Evolutionary conservation across 768 basidiomycete species (phyloP), one percentile per base, ranked within the genome.

Genomic region (Strobilomyces confusus): DNA sequence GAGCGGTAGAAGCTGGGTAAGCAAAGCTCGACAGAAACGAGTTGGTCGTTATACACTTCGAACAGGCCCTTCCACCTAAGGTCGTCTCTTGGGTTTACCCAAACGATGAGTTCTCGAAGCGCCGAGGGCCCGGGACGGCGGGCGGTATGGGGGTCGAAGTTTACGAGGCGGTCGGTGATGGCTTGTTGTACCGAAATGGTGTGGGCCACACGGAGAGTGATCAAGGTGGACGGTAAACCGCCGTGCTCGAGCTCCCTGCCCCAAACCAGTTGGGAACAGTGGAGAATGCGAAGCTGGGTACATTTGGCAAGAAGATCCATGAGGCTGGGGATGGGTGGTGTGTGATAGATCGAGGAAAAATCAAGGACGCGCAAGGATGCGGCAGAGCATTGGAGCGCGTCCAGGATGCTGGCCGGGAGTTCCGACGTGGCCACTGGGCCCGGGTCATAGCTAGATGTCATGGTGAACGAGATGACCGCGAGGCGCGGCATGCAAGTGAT

Each of bases 301-400:
- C 58, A 58, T 30, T 45, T 42, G 12, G 38, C 22, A 5, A 68
- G 38, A n/a, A 68, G 30, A 13, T 43, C 37, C 3, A n/a, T 8
- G 26, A 8, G 26, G 26, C 26, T 8, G 26, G 8, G 8, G 26
- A 26, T 4, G 26, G 26, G 8, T 26, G 26, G 26, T 4, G 8
- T 26, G 26, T 26, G 40, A 25, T 13, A 8, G n/a, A 19, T n/a
- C 2, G 44, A 38, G 2, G 55, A 50, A 58, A 58, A 66, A 36
- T 68, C 60, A 6, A 68, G 47, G 34, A 66, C 61, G 11, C 55
- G 52, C 41, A 68, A 38, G 22, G 60, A 64, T 1, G 51, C 25
- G 4, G 63, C 61, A 13, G 56, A 54, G 30, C 2, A 9, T 17
- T 37, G 44, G 29, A 68, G 59, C 4, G 63, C 63, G 14, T 58